These are phyloP conservation scores for Tolypocladium cylindrosporum DNA, from an alignment of 2,329 filamentous ascomycete genomes.

Conservation along the genomic window DNA sequence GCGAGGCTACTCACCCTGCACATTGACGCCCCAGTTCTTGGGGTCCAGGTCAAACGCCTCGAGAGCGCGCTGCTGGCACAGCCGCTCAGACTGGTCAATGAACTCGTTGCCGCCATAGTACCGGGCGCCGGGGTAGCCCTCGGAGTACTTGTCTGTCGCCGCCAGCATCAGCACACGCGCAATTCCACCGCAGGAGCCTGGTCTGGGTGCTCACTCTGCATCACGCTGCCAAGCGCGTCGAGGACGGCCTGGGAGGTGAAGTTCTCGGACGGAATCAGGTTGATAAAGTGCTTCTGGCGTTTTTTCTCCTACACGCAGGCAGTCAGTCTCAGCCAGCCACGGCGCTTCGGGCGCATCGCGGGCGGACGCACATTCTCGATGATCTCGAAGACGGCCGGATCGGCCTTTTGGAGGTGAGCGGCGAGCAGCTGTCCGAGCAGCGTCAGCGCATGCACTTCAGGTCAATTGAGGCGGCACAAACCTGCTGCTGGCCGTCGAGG, in stretches of 20 bases:
- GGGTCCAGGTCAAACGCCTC: conserved; percentile 76
- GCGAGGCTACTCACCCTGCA: conserved; percentile 58
- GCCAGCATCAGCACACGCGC: conserved; percentile 17
- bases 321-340: neutral
- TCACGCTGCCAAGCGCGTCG: conserved; percentile 83
- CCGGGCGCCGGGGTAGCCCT: conserved; percentile 90
- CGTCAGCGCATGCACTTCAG: conserved; percentile 10
- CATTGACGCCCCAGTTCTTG: conserved; percentile 93
- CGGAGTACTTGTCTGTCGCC: conserved; percentile 82
- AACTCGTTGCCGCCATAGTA: conserved; percentile 97
- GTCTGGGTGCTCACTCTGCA: conserved; percentile 61
- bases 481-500: conserved; percentile 50
- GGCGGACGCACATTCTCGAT: conserved; percentile 63
- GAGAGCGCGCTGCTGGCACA: conserved; percentile 84
- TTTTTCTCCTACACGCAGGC: conserved; percentile 64
- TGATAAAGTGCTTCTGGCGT: conserved; percentile 96
- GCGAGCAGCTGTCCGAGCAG: conserved; percentile 58
- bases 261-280: conserved; percentile 91
- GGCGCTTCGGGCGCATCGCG: neutral
- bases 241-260: conserved; percentile 90
- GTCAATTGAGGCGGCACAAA: conserved; percentile 19
- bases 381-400: conserved; percentile 79
- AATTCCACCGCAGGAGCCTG: conserved; percentile 1
- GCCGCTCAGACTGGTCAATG: conserved; percentile 80
- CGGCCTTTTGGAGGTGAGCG: conserved; percentile 69